phyloP scores from a whole-genome alignment of 2,329 filamentous ascomycete species.

The Ophiostoma sp. region DNA sequence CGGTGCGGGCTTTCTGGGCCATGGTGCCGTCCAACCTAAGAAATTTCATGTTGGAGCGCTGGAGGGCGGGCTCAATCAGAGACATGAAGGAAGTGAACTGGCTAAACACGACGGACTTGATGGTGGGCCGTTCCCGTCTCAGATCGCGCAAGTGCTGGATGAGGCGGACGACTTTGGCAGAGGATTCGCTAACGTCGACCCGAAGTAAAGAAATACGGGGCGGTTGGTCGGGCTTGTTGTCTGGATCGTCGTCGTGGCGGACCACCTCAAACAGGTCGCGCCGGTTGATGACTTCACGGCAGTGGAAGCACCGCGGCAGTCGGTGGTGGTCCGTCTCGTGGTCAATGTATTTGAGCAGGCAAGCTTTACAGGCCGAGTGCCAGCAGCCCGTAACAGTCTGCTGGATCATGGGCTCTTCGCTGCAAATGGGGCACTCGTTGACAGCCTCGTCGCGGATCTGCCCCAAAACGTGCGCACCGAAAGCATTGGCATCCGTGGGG shows the following conservation, averaged over 20 bases:
- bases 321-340: conserved; percentile 78
- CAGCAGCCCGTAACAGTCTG: conserved; percentile 95
- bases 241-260: conserved; percentile 66
- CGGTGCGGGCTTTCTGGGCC: conserved; percentile 78
- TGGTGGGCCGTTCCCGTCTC: conserved; percentile 63
- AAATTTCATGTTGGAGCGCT: conserved; percentile 69
- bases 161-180: conserved; percentile 83
- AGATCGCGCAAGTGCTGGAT: conserved; percentile 72
- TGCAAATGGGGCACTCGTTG: conserved; percentile 90
- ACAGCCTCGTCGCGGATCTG: conserved; percentile 89
- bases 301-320: conserved; percentile 83
- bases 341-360: conserved; percentile 84
- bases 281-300: conserved; percentile 76
- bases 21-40: conserved; percentile 92
- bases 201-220: conserved; percentile 62
- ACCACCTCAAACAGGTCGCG: conserved; percentile 92
- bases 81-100: conserved; percentile 97
- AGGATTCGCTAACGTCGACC: conserved; percentile 66
- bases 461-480: conserved; percentile 81
- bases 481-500: conserved; percentile 65
- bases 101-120: conserved; percentile 91
- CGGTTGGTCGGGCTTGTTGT: conserved; percentile 40
- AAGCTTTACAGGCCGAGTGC: conserved; percentile 95
- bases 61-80: conserved; percentile 80
- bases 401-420: conserved; percentile 93